Base-by-base conservation (phyloP, 345 rosid genomes). In the Gossypium turneri region DNA sequence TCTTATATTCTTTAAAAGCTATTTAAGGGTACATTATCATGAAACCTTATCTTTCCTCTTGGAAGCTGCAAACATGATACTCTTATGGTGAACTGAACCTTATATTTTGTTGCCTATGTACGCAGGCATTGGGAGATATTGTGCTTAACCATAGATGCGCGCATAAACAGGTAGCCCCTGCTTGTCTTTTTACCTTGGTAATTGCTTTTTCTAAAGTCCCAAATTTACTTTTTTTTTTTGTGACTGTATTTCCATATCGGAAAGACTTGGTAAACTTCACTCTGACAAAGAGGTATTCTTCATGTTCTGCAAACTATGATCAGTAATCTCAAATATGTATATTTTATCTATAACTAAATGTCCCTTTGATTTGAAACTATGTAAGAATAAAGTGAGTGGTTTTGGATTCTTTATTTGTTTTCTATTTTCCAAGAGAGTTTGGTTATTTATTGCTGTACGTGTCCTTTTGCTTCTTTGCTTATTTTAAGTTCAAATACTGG, bases 141-240 rank as follows among this genome's bases (percentile, higher is more conserved):
- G 89, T 86, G 17, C 82, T 86, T 67, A 86, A 86, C 74, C 89
- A 86, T 81, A 83, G 89, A 47, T 86, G 89, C 73, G 89, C 89
- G 0, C 84, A 86, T n/a, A 85, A 85, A 67, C 85, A 85, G 81
- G 88, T 80, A 69, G 41, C 19, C n/a, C 53, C 11, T 25, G 0
- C 13, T 2, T 38, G 50, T 19, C 64, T 11, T 67, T 67, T 67
- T 13, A 8, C 22, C 12, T 24, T 44, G 10, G 51, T 68, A 50
- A 24, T 48, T 45, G 5, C 10, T 1, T 25, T 15, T 48, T 48
- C 41, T 15, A 13, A 48, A 68, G 58, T 50, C 58, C 13, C 58
- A 44, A 43, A 11, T 12, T 38, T 38, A 3, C 70, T 43, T 11
- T 34, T 22, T 34, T 22, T 22, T 34, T 43, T 20, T 43, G 70